Evolutionary conservation across 768 basidiomycete species (phyloP).

Genomic region (Pleurotus djamor): DNA sequence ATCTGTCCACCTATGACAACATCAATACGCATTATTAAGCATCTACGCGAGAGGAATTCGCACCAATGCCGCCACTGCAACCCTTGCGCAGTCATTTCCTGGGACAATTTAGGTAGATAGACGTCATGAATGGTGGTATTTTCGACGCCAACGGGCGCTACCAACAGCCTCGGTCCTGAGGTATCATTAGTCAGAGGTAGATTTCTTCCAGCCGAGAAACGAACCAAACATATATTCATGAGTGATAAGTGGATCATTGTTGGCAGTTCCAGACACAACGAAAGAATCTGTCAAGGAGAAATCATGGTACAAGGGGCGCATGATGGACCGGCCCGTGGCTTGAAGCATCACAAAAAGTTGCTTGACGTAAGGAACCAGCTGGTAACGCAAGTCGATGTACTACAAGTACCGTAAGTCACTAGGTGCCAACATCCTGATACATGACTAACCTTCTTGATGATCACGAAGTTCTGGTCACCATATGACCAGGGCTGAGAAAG

Average conservation of each 20-base stretch:
- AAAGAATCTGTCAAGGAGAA: slow-evolving; percentile 26
- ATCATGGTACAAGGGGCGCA: slow-evolving; percentile 29
- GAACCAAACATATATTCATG: slow-evolving; percentile 33
- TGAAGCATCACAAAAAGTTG: slow-evolving; percentile 29
- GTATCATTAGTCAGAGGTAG: background rate
- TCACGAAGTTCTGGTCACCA: slow-evolving; percentile 29
- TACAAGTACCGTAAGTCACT: slow-evolving; percentile 5
- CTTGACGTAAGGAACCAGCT: slow-evolving; percentile 28
- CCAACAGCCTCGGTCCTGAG: slow-evolving; percentile 24
- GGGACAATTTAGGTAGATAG: slow-evolving; percentile 22
- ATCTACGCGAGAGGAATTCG: background rate
- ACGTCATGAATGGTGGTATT: slow-evolving; percentile 24
- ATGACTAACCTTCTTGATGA: slow-evolving; percentile 25
- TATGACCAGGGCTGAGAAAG: slow-evolving; percentile 28
- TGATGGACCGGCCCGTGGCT: slow-evolving; percentile 23
- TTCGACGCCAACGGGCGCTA: slow-evolving; percentile 28
- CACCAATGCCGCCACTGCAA: slow-evolving; percentile 30
- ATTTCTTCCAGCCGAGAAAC: background rate
- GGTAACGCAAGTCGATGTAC: slow-evolving; percentile 33
- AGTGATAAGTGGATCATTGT: slow-evolving; percentile 24
- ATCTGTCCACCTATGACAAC: slow-evolving; percentile 28
- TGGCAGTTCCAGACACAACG: slow-evolving; percentile 20
- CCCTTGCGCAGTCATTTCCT: slow-evolving; percentile 8
- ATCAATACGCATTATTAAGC: background rate
- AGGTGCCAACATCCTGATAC: background rate